Base-by-base conservation (phyloP, 139 green algal genomes). In the Raphidocelis subcapitata region DNA sequence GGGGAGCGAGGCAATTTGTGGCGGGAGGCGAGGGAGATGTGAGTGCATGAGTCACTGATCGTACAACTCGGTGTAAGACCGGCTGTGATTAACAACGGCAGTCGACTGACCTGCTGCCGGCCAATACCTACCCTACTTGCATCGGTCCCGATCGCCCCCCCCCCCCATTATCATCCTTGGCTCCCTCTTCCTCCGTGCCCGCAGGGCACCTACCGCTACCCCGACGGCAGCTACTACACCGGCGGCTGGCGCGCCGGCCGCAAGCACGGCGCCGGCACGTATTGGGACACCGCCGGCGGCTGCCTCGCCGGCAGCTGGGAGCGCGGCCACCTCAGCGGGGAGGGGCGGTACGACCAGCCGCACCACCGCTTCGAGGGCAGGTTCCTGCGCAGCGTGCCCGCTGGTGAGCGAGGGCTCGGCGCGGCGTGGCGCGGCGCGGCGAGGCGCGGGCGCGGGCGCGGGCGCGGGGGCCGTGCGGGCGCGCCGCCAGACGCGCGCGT, bases 221-320 rank as follows among this genome's bases (percentile, higher is more conserved):
- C 86, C 15, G 89, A 92, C 69, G 83, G 84, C 69, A 88, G 78
- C 46, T 78, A 79, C 2, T 94, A 92, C 75, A 81, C 82, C 2
- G 89, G 89, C 72, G 61, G 16, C 29, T 93, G 88, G 88, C 61
- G 73, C 28, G 77, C 32, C 0, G 88, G 88, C 12, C 65, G 76
- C 57, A 91, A 91, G 67, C 76, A 92, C 62, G 88, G 88, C 24
- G 37, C 59, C 26, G 82, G 82, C 67, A 79, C 84, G 33, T 88
- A 85, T 67, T 88, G 81, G 83, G 83, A 87, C 75, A 83, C 73
- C 15, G 59, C 46, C 23, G 63, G 28, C 32, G 57, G 67, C 63
- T 92, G 88, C 79, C 74, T 92, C 77, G 69, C 72, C 3, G 88
- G 88, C 41, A 74, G 59, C 49, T 93, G 88, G 88, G 41, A 59